These are phyloP conservation scores for Pezicula rhizophila DNA, from an alignment of 2,329 filamentous ascomycete species.

Conservation along the genomic window DNA sequence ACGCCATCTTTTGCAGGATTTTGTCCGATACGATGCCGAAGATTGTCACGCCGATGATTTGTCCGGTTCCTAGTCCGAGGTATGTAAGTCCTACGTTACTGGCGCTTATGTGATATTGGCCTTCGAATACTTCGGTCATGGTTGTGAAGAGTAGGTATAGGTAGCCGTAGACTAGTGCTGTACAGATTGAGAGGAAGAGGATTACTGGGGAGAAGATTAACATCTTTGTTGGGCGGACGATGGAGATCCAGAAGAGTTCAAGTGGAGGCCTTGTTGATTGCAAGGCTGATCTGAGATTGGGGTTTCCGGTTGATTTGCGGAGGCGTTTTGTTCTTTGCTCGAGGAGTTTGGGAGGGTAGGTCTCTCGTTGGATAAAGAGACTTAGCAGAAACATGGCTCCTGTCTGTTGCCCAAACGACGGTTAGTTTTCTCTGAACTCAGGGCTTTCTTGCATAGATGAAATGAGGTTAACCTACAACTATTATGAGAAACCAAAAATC, in stretches of 20 bases:
- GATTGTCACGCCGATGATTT: constrained; percentile 28
- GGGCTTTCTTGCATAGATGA: constrained; percentile 16
- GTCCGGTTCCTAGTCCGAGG: constrained; percentile 33
- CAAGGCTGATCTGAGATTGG: constrained; percentile 37
- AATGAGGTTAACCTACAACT: constrained; percentile 23
- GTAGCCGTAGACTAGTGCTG: constrained; percentile 43
- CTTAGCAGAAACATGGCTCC: constrained; percentile 36
- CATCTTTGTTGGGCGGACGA: constrained; percentile 41
- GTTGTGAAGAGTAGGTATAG: constrained; percentile 46
- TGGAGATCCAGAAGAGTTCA: constrained; percentile 30
- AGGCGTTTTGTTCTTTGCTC: constrained; percentile 27
- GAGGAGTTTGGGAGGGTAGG: constrained; percentile 28
- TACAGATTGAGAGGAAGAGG: constrained; percentile 38
- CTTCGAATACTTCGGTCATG: constrained; percentile 40
- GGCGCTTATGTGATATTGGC: constrained; percentile 32
- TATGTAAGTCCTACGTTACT: constrained; percentile 35
- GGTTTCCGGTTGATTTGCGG: constrained; percentile 34
- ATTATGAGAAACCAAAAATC: constrained; percentile 29
- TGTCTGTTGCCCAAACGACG: constrained; percentile 11
- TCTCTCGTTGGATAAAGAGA: constrained; percentile 36
- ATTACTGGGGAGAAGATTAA: constrained; percentile 27
- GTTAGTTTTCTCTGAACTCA: neutral
- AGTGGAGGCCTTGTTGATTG: constrained; percentile 21
- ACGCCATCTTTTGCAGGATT: constrained; percentile 33
- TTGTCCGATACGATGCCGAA: constrained; percentile 36